phyloP scores from a whole-genome alignment of 352 stramenopile species.

The Pythium sp. region DNA sequence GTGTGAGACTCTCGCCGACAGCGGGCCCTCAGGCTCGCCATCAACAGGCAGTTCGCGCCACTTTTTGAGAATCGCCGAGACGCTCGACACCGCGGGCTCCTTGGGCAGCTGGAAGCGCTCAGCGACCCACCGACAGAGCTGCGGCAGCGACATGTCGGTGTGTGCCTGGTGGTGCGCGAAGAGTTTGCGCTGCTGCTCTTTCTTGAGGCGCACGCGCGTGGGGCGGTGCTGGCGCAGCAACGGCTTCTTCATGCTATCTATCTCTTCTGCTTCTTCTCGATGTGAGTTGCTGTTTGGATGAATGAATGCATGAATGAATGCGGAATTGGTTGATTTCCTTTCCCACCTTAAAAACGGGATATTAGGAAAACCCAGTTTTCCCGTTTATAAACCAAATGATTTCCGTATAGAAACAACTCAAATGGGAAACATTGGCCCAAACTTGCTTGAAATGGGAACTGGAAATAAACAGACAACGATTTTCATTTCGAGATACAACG shows the following conservation, averaged over 20 bases:
- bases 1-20: neutral
- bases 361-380: neutral
- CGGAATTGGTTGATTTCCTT: neutral
- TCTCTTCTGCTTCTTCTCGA: neutral
- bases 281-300: neutral
- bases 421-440: neutral
- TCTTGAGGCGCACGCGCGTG: neutral
- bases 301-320: neutral
- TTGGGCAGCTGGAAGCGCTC: slow-evolving; percentile 1
- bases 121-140: neutral
- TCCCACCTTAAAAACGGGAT: neutral
- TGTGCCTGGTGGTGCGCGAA: neutral
- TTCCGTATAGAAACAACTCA: neutral
- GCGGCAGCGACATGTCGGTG: neutral
- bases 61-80: slow-evolving; percentile 4
- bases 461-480: no score
- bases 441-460: no score
- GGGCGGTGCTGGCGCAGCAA: neutral
- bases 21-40: neutral
- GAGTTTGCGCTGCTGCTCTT: slow-evolving; percentile 1
- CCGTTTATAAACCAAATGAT: neutral
- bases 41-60: neutral
- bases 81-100: neutral
- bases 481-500: neutral
- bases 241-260: neutral